A percentile compares a stretch with the other conserved stretches of the same genome.
These are phyloP conservation scores for Sugiyamaella chiloensis DNA, from an alignment of 805 yeast species.

Conservation along the genomic window DNA sequence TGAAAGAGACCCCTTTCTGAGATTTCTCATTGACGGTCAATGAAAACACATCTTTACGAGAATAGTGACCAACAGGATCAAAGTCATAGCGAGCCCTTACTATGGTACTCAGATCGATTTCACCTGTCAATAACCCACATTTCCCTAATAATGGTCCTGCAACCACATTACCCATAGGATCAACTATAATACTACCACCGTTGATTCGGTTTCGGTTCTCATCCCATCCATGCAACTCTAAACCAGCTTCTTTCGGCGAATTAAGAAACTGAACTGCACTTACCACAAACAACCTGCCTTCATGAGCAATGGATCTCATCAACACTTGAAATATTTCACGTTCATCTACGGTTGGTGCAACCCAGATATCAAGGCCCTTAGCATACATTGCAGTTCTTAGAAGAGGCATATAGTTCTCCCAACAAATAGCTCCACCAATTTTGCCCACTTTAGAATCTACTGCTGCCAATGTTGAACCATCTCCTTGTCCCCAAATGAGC, in stretches of 20 bases:
- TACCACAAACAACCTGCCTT: constrained; percentile 41
- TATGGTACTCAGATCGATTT: constrained; percentile 39
- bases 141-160: constrained; percentile 43
- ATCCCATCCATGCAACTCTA: constrained; percentile 29
- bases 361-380: constrained; percentile 42
- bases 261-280: constrained; percentile 43
- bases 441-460: constrained; percentile 37
- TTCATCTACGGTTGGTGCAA: constrained; percentile 47
- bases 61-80: constrained; percentile 44
- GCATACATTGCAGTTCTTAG: constrained; percentile 42
- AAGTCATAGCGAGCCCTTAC: constrained; percentile 42
- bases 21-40: constrained; percentile 40
- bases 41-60: constrained; percentile 44
- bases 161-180: constrained; percentile 43
- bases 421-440: constrained; percentile 47
- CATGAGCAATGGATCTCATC: constrained; percentile 42
- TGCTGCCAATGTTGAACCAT: constrained; percentile 43
- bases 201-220: constrained; percentile 36
- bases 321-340: constrained; percentile 44
- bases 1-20: not conserved
- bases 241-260: constrained; percentile 22
- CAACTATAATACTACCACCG: constrained; percentile 42
- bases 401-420: constrained; percentile 47
- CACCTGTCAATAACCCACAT: constrained; percentile 42
- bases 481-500: constrained; percentile 47